Conservation (phyloP, 495 filamentous ascomycete genomes). For the Hypoxylon lienhwacheense region DNA sequence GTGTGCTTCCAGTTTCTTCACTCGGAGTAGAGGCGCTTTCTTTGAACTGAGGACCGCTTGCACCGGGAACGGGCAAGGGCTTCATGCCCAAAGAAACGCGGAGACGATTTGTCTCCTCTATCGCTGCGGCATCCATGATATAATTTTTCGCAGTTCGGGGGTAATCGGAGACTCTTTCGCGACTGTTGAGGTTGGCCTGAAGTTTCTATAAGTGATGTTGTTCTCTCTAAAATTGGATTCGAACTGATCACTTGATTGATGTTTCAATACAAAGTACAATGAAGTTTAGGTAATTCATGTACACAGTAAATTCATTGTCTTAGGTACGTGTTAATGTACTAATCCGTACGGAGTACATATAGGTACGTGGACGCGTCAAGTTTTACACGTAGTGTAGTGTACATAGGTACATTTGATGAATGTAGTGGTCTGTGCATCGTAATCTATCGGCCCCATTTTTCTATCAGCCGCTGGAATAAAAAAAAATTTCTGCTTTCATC, state of each 20-base stretch:
- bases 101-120: conserved; percentile 94
- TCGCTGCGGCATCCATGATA: conserved; percentile 79
- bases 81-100: conserved; percentile 87
- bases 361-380: background rate
- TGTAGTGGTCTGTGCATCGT: conserved; percentile 17
- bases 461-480: conserved; percentile 13
- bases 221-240: no score
- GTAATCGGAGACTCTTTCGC: background rate
- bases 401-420: no score
- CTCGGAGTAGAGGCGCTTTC: conserved; percentile 38
- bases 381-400: no score
- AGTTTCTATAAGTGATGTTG: background rate
- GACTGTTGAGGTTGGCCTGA: background rate
- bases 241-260: no score
- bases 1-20: conserved; percentile 70
- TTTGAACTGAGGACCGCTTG: conserved; percentile 45
- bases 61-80: conserved; percentile 80
- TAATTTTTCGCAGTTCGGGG: background rate
- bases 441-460: conserved; percentile 16
- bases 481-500: conserved; percentile 35
- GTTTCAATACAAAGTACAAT: no score
- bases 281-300: no score
- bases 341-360: background rate
- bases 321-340: background rate
- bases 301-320: no score